Percentiles rank a stretch among this genome's conserved stretches.
phyloP scores from a whole-genome alignment of 2,329 filamentous ascomycete species.

The Fusarium aywerte region DNA sequence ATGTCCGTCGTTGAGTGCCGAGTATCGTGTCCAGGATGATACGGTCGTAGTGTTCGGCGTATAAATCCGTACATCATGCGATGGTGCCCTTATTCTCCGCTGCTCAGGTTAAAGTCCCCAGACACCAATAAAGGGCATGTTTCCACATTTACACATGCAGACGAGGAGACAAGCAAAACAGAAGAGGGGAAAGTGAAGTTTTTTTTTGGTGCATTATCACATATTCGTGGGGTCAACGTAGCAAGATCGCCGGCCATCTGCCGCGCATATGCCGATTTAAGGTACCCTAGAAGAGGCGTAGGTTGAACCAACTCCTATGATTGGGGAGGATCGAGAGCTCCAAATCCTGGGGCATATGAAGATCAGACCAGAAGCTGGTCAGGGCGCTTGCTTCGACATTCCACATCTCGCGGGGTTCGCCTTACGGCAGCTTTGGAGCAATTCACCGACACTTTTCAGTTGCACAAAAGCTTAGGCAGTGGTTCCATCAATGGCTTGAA shows the following conservation, averaged over 20 bases:
- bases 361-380: slow-evolving; percentile 47
- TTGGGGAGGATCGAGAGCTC: slow-evolving; percentile 34
- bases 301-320: slow-evolving; percentile 29
- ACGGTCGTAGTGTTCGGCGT: slow-evolving; percentile 27
- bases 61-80: slow-evolving; percentile 35
- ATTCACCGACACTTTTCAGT: slow-evolving; percentile 19
- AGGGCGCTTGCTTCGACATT: slow-evolving; percentile 38
- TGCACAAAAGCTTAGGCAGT: background rate
- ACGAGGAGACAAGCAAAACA: slow-evolving; percentile 17
- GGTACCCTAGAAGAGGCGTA: slow-evolving; percentile 33
- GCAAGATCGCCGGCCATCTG: slow-evolving; percentile 45
- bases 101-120: slow-evolving; percentile 18
- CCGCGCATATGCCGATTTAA: slow-evolving; percentile 47
- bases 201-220: slow-evolving; percentile 2
- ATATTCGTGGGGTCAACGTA: slow-evolving; percentile 38
- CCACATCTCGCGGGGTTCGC: slow-evolving; percentile 30
- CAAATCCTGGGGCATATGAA: slow-evolving; percentile 26
- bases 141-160: slow-evolving; percentile 4
- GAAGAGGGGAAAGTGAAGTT: slow-evolving; percentile 9
- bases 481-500: background rate
- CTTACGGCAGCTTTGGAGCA: slow-evolving; percentile 15
- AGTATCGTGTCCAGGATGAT: slow-evolving; percentile 33
- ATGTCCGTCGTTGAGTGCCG: slow-evolving; percentile 37
- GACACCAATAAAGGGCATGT: slow-evolving; percentile 13
- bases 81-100: slow-evolving; percentile 17